Percentiles rank a stretch among this genome's conserved stretches.
phyloP scores from a whole-genome alignment of 2,329 filamentous ascomycete genomes.

The Aspergillus cejpii region DNA sequence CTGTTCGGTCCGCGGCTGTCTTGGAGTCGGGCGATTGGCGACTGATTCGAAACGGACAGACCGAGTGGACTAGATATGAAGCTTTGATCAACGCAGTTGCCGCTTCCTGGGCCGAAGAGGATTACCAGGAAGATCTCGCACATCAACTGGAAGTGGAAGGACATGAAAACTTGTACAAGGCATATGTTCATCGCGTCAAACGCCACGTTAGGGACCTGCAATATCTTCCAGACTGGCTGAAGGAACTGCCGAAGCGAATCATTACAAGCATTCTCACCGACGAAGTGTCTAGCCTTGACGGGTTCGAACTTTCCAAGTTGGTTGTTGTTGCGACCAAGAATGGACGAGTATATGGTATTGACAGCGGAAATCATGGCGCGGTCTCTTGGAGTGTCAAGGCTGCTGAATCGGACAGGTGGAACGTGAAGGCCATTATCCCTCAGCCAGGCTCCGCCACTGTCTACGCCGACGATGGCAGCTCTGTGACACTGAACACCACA shows the following conservation, averaged over 20 bases:
- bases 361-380: conserved; percentile 65
- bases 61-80: conserved; percentile 75
- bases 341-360: conserved; percentile 72
- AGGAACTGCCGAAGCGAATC: conserved; percentile 61
- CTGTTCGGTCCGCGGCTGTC: conserved; percentile 69
- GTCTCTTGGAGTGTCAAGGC: conserved; percentile 69
- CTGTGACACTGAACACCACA: conserved; percentile 46
- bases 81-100: conserved; percentile 72
- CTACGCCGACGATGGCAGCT: conserved; percentile 56
- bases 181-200: conserved; percentile 81
- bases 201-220: conserved; percentile 75
- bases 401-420: conserved; percentile 56
- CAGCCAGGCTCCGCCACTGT: conserved; percentile 56
- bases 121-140: conserved; percentile 65
- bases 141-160: conserved; percentile 80
- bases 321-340: conserved; percentile 71
- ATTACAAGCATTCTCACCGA: conserved; percentile 54
- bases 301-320: conserved; percentile 84
- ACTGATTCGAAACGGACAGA: conserved; percentile 72
- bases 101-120: conserved; percentile 72
- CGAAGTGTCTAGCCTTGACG: conserved; percentile 49
- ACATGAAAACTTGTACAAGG: conserved; percentile 68
- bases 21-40: conserved; percentile 66
- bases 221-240: conserved; percentile 63
- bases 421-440: conserved; percentile 61